Conservation (phyloP, 345 rosid genomes). For the Salix arbutifolia region DNA sequence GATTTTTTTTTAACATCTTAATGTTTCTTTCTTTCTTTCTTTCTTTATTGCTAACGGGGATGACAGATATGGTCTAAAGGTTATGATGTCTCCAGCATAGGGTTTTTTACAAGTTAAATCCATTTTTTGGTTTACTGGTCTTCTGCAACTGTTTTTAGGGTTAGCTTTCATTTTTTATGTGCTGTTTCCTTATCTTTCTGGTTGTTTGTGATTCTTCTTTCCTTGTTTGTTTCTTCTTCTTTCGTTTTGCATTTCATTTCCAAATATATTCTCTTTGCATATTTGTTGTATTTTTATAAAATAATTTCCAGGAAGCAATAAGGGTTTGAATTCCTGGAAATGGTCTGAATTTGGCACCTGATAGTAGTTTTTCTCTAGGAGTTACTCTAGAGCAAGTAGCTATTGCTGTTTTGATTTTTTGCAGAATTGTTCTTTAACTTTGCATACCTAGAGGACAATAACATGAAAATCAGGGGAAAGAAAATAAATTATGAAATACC, state of each 20-base stretch:
- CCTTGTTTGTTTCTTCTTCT: not conserved
- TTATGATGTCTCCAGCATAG: not conserved
- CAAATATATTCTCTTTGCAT: not conserved
- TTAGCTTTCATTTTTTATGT: not conserved
- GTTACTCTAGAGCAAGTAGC: not conserved
- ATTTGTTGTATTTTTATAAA: not conserved
- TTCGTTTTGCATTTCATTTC: not conserved
- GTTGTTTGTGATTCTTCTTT: not conserved
- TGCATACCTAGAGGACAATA: not conserved
- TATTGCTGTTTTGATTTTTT: not conserved
- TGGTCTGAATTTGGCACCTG: constrained; percentile 9
- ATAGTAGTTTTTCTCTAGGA: not conserved
- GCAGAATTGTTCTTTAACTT: not conserved
- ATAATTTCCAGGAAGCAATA: constrained; percentile 17
- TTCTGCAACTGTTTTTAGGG: not conserved
- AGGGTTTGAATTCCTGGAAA: constrained; percentile 1
- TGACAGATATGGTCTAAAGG: not conserved
- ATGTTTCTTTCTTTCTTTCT: not conserved
- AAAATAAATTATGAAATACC: not conserved
- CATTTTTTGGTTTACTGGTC: not conserved
- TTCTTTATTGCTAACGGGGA: not conserved
- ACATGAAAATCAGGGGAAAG: not conserved
- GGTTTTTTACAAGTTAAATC: not conserved
- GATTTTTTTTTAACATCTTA: too few species aligned
- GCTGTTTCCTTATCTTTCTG: not conserved